Evolutionary conservation across 257 asterid genomes (phyloP), one percentile per base, ranked within the genome.

Genomic region (Ajuga chamaepitys): DNA sequence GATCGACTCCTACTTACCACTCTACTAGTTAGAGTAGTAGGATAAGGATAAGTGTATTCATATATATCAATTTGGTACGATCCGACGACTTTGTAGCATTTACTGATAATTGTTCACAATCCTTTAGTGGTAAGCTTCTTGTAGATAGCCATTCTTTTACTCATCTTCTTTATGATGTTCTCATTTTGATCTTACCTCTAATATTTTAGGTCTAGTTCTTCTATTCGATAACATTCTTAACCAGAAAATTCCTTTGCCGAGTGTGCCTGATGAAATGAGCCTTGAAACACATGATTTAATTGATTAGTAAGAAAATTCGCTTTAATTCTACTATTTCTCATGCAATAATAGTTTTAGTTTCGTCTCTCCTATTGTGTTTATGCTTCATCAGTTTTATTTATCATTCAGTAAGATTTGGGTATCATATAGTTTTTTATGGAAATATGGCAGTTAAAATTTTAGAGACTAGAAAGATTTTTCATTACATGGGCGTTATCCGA

Each of bases 171-270:
- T 57, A 59, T 66, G 51, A 73, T 44, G 22, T 17, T 75, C 63
- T 58, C 56, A 50, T 52, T 64, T 38, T 86, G 65, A 78, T 63
- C 63, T 71, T 52, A 28, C 41, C 16, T 65, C 68, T 66, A 65
- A 32, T 62, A 38, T 56, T 24, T 59, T 70, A 92, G 98, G 98
- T 93, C 46, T 96, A 97, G 45, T 93, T 93, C 85, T 93, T 93
- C 80, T 94, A 90, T 77, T 93, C 56, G 95, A 86, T 63, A 93
- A 93, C 79, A 93, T 93, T 81, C 97, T 93, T 76, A 93, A 93
- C 70, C 88, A 95, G 57, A 89, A 93, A 70, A 87, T 93, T 71
- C 99, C 95, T 64, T 89, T 97, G 99, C 99, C 99, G 12, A 71
- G 64, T 17, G 88, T 87, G 22, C 90, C 95, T 14, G 95, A 87